A percentile compares a stretch with the other conserved stretches of the same genome.
Conservation (phyloP, 2,329 filamentous ascomycete species). For the Cadophora malorum region DNA sequence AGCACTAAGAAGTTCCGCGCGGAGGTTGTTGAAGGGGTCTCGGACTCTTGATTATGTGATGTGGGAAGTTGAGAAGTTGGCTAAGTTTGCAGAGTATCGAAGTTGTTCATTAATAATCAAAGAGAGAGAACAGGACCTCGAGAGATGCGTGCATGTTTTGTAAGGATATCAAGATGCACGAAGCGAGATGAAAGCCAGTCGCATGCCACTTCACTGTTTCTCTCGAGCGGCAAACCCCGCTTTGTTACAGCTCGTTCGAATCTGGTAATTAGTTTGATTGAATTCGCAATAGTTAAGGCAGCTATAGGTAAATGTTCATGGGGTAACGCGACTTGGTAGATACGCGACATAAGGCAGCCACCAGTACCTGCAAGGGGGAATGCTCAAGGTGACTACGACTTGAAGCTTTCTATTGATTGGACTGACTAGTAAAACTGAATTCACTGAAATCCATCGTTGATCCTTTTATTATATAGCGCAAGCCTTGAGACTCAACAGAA, state of each 20-base stretch:
- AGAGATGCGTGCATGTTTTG: not conserved
- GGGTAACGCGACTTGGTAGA: not conserved
- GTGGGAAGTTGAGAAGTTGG: not conserved
- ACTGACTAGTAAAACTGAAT: too few species aligned
- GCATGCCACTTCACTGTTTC: not conserved
- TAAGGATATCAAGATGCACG: not conserved
- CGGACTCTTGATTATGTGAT: not conserved
- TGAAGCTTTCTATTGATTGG: not conserved
- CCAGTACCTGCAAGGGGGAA: not conserved
- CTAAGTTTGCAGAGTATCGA: not conserved
- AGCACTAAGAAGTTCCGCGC: not conserved
- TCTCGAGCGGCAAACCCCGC: not conserved
- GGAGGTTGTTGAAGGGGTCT: not conserved
- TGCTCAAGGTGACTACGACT: not conserved
- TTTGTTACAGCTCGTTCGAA: not conserved
- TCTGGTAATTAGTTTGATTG: not conserved
- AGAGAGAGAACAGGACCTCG: not conserved
- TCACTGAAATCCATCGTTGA: too few species aligned
- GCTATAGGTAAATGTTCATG: not conserved
- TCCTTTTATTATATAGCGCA: too few species aligned
- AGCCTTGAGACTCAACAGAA: too few species aligned
- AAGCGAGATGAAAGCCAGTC: not conserved
- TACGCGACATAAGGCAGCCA: not conserved
- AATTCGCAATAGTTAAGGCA: too few species aligned
- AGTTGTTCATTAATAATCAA: not conserved